Evolutionary conservation across 345 rosid species (phyloP).

Genomic region (Alliaria petiolata): DNA sequence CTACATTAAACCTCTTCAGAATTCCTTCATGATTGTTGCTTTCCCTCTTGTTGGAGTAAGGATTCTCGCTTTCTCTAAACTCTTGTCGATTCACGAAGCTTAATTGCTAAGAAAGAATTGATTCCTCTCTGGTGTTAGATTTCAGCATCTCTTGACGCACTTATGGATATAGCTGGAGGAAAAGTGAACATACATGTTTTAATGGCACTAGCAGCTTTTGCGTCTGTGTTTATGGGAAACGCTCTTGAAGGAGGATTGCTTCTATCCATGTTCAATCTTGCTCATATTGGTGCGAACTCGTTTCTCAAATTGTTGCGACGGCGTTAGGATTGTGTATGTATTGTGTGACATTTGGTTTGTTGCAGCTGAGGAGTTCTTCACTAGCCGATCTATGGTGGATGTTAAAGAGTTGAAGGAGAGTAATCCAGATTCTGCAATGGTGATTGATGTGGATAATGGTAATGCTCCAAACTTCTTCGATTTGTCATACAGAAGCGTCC

Average conservation of each 20-base stretch:
- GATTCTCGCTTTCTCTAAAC: background rate
- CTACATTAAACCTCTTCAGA: constrained; percentile 52
- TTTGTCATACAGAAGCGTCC: constrained; percentile 64
- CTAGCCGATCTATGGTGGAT: constrained; percentile 79
- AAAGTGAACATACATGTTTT: constrained; percentile 91
- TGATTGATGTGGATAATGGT: constrained; percentile 53
- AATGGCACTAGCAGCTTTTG: constrained; percentile 88
- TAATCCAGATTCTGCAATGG: constrained; percentile 70
- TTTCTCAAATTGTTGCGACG: background rate
- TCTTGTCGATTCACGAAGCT: background rate
- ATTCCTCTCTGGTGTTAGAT: constrained; percentile 36
- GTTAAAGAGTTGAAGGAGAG: constrained; percentile 86
- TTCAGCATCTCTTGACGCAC: constrained; percentile 84
- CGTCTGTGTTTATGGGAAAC: constrained; percentile 81
- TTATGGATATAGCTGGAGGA: constrained; percentile 76
- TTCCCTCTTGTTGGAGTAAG: constrained; percentile 88
- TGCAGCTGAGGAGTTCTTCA: constrained; percentile 89
- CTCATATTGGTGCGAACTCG: constrained; percentile 63
- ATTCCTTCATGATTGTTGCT: constrained; percentile 52
- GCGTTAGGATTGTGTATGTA: background rate
- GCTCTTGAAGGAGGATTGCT: constrained; percentile 87
- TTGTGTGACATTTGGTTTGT: background rate
- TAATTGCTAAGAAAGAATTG: background rate
- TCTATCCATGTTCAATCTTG: constrained; percentile 88
- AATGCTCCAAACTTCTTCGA: constrained; percentile 55